These are phyloP conservation scores for Mycena polygramma DNA, from an alignment of 768 basidiomycete genomes.

Conservation along the genomic window DNA sequence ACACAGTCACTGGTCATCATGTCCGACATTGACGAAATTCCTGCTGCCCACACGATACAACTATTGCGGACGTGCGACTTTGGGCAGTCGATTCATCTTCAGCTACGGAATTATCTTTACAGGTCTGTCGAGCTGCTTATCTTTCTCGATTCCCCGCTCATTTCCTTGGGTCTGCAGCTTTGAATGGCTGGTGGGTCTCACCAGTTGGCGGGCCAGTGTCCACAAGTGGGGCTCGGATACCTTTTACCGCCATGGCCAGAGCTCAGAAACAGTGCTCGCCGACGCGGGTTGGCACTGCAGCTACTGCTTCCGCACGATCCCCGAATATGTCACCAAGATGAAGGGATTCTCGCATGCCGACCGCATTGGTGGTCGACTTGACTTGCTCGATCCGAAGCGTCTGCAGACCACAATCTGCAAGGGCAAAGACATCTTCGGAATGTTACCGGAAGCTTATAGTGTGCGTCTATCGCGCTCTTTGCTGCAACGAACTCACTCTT, in stretches of 20 bases:
- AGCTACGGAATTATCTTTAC: constrained; percentile 72
- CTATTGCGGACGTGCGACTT: constrained; percentile 69
- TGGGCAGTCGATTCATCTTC: constrained; percentile 67
- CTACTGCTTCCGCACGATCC: constrained; percentile 72
- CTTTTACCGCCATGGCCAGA: constrained; percentile 65
- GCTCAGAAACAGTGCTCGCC: constrained; percentile 61
- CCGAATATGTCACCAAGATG: constrained; percentile 73
- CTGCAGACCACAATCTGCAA: constrained; percentile 72
- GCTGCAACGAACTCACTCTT: background rate
- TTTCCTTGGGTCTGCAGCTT: constrained; percentile 50
- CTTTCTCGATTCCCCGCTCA: background rate
- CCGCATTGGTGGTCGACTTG: constrained; percentile 63
- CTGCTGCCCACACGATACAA: constrained; percentile 62
- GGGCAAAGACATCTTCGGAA: constrained; percentile 74
- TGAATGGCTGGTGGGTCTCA: constrained; percentile 68
- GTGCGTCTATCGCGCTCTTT: constrained; percentile 48
- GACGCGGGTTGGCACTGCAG: constrained; percentile 81
- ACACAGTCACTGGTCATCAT: constrained; percentile 65
- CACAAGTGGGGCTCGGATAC: constrained; percentile 59
- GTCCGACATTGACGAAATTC: constrained; percentile 76
- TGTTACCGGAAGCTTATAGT: constrained; percentile 74
- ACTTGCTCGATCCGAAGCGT: constrained; percentile 61
- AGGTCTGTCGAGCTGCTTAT: constrained; percentile 50
- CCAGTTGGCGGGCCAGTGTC: constrained; percentile 70
- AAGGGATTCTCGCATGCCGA: constrained; percentile 73